These are phyloP conservation scores for Diutina rugosa DNA, from an alignment of 1,139 yeast species.

Conservation along the genomic window DNA sequence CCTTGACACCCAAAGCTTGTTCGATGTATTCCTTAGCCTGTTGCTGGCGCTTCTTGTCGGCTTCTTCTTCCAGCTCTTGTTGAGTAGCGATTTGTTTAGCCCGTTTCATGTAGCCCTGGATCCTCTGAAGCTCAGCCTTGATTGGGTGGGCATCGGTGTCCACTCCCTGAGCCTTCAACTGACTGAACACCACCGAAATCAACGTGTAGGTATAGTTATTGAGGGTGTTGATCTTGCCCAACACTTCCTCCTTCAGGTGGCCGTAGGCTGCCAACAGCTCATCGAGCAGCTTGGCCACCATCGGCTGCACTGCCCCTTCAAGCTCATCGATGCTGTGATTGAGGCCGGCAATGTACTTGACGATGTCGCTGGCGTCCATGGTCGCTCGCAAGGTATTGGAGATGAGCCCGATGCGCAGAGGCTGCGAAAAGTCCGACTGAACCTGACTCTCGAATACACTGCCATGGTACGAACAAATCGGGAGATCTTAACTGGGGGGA, in stretches of 20 bases:
- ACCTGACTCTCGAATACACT: not conserved
- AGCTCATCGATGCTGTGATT: not conserved
- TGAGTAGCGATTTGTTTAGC: not conserved
- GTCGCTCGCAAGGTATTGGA: not conserved
- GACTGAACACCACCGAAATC: not conserved
- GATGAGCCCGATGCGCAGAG: not conserved
- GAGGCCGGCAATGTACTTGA: not conserved
- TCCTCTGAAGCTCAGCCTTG: not conserved
- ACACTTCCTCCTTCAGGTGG: not conserved
- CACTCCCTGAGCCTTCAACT: not conserved
- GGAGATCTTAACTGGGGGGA: constrained; percentile 81
- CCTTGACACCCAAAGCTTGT: not conserved
- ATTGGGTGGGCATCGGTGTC: not conserved
- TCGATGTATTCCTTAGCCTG: not conserved
- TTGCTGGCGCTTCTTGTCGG: not conserved
- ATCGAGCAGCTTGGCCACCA: constrained; percentile 1
- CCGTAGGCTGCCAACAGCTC: not conserved
- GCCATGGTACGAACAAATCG: constrained; percentile 36
- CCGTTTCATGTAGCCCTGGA: not conserved
- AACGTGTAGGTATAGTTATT: not conserved
- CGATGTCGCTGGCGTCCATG: not conserved
- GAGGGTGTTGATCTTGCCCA: not conserved
- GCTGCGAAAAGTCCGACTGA: not conserved
- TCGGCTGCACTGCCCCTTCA: not conserved
- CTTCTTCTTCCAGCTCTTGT: not conserved